Conservation (phyloP, 768 basidiomycete genomes). For the Boletus patriciae region DNA sequence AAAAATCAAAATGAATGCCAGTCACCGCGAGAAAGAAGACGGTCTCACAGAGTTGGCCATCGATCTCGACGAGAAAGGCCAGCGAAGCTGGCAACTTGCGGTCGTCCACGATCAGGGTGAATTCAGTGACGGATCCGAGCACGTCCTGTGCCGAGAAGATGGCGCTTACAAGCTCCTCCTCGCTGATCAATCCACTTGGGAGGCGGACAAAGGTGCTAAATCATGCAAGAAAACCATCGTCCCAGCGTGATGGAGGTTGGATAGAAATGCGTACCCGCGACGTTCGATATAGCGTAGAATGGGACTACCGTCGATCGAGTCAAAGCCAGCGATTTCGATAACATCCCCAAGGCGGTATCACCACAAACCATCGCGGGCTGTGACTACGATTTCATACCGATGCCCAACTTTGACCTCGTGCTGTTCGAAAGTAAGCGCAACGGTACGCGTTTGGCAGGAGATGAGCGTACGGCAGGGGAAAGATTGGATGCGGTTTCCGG, state of each 20-base stretch:
- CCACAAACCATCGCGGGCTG: constrained; percentile 23
- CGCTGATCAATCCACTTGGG: constrained; percentile 3
- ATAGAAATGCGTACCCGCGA: constrained; percentile 10
- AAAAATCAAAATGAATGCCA: not conserved
- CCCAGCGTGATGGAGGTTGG: not conserved
- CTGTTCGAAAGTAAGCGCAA: constrained; percentile 8
- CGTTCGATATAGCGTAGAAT: constrained; percentile 23
- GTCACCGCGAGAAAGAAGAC: not conserved
- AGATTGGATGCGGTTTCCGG: constrained; percentile 16
- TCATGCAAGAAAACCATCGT: not conserved
- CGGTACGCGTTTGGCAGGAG: not conserved
- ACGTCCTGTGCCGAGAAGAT: constrained; percentile 15
- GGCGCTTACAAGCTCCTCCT: constrained; percentile 13
- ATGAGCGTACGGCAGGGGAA: constrained; percentile 7
- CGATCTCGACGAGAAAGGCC: constrained; percentile 13
- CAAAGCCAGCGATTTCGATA: constrained; percentile 18
- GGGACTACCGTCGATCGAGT: constrained; percentile 20
- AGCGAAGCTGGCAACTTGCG: not conserved
- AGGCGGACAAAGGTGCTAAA: constrained; percentile 8
- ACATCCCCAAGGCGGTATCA: constrained; percentile 26
- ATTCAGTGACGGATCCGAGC: constrained; percentile 13
- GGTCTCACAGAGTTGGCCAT: constrained; percentile 8
- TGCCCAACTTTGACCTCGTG: constrained; percentile 15
- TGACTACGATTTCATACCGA: constrained; percentile 22
- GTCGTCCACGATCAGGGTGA: constrained; percentile 21